phyloP scores from a whole-genome alignment of 768 basidiomycete species.

The Suillus hirtellus region DNA sequence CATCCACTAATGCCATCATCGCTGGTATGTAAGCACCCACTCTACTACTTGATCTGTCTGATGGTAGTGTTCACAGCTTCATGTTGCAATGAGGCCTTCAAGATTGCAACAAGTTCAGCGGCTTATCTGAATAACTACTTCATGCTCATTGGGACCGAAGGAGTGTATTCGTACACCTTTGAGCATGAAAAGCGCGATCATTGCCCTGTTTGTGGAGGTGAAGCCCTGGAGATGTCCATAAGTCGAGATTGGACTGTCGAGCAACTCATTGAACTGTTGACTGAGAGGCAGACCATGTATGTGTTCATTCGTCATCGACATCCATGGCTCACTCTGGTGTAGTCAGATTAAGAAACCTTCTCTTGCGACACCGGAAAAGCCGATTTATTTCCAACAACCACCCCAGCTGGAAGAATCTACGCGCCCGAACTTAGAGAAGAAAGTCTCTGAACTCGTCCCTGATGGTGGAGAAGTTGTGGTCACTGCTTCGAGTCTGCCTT shows the following conservation, averaged over 20 bases:
- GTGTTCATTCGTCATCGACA: conserved; percentile 29
- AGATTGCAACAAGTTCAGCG: conserved; percentile 94
- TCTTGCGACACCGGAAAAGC: conserved; percentile 69
- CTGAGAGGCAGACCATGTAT: conserved; percentile 89
- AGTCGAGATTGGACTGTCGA: conserved; percentile 79
- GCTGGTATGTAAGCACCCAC: conserved; percentile 57
- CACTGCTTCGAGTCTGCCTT: conserved; percentile 87
- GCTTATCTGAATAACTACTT: conserved; percentile 97
- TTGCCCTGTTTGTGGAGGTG: conserved; percentile 97
- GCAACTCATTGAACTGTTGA: conserved; percentile 81
- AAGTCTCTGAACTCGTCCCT: conserved; percentile 75
- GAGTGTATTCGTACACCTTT: conserved; percentile 96
- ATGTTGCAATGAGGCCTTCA: conserved; percentile 99
- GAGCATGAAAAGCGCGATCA: conserved; percentile 90
- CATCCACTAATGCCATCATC: conserved; percentile 97
- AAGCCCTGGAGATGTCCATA: conserved; percentile 73
- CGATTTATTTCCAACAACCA: conserved; percentile 92
- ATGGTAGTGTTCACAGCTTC: conserved; percentile 56
- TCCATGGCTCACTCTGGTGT: not conserved
- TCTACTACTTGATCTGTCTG: not conserved
- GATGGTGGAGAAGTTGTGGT: conserved; percentile 82
- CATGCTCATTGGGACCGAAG: conserved; percentile 96
- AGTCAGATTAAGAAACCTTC: conserved; percentile 99
- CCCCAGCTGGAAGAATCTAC: conserved; percentile 88
- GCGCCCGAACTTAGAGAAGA: conserved; percentile 88